A percentile compares a stretch with the other conserved stretches of the same genome.
These are phyloP conservation scores for Penicillium sp. DNA, from an alignment of 2,329 filamentous ascomycete genomes.

Conservation along the genomic window DNA sequence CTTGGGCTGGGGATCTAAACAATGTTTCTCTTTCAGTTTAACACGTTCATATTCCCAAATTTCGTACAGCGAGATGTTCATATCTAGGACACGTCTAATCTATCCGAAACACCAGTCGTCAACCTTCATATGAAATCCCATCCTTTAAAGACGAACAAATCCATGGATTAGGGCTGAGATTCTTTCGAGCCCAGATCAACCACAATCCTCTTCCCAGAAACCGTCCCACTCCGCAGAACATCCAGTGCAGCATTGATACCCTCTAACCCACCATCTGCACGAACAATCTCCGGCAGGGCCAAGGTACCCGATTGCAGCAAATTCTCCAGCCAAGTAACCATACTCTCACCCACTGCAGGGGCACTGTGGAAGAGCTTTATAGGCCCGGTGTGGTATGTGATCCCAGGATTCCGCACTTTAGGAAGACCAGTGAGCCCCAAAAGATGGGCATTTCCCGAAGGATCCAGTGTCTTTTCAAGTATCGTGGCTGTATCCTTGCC, in stretches of 20 bases:
- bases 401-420: constrained; percentile 50
- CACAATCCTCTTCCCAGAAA: constrained; percentile 70
- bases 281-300: constrained; percentile 64
- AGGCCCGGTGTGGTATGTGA: constrained; percentile 65
- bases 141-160: background rate
- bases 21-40: too few relatives aligned
- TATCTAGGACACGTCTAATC: background rate
- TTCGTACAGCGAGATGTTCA: background rate
- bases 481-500: constrained; percentile 63
- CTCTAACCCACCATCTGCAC: constrained; percentile 62
- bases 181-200: constrained; percentile 40
- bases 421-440: constrained; percentile 69
- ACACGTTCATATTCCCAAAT: background rate
- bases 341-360: constrained; percentile 60
- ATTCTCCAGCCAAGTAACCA: constrained; percentile 67
- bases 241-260: constrained; percentile 70
- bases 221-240: constrained; percentile 63
- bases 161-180: background rate
- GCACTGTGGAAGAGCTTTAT: constrained; percentile 76
- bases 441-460: constrained; percentile 52
- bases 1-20: too few relatives aligned
- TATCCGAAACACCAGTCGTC: constrained; percentile 8
- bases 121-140: background rate
- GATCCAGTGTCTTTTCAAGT: constrained; percentile 55
- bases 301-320: constrained; percentile 58